Conservation (phyloP, 2,329 filamentous ascomycete genomes). For the Exserohilum rostratum region DNA sequence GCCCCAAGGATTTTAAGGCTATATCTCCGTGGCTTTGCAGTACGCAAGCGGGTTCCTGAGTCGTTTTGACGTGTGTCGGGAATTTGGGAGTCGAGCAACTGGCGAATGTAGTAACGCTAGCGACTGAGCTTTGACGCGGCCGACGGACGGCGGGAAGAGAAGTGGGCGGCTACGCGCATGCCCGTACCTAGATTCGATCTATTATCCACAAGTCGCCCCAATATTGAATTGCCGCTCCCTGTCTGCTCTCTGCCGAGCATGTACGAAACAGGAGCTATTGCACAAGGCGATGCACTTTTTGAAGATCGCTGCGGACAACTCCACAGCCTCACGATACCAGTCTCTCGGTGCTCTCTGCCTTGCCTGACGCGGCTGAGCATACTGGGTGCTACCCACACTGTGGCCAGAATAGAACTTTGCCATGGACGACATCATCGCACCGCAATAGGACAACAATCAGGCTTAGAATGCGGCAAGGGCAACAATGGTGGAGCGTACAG, state of each 20-base stretch:
- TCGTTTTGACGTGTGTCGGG: neutral
- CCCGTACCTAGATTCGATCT: neutral
- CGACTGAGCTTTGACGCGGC: neutral
- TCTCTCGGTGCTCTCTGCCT: conserved; percentile 1
- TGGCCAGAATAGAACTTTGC: neutral
- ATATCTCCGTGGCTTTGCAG: neutral
- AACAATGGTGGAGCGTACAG: conserved; percentile 2
- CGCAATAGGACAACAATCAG: neutral
- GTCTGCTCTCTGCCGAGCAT: neutral
- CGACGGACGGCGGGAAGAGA: conserved; percentile 10
- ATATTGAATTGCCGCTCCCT: neutral
- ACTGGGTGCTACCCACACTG: neutral
- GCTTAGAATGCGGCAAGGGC: conserved; percentile 1
- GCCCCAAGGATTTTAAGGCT: neutral
- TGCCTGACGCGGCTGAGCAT: conserved; percentile 19
- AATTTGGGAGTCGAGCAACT: neutral
- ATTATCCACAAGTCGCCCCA: conserved; percentile 1
- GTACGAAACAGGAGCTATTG: neutral
- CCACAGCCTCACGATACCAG: neutral
- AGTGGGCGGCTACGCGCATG: conserved; percentile 6
- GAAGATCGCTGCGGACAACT: neutral
- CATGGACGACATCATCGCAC: neutral
- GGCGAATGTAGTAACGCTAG: neutral
- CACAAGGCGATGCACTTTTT: neutral
- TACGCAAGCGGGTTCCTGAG: neutral